phyloP scores from a whole-genome alignment of 2,329 filamentous ascomycete species.

The Leptographium procerum region DNA sequence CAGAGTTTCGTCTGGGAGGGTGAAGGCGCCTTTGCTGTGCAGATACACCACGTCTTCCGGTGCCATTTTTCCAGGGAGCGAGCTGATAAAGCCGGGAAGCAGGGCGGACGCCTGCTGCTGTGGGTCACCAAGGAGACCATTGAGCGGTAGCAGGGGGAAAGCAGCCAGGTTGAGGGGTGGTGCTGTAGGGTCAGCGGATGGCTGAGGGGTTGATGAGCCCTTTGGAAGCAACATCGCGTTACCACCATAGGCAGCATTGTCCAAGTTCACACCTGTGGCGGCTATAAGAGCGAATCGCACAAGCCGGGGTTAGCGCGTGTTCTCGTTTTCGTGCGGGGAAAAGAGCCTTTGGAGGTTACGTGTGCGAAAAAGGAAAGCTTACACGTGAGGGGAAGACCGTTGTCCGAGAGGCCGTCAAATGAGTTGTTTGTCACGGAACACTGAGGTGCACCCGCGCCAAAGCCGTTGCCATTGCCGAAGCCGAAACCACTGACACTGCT shows the following conservation, averaged over 20 bases:
- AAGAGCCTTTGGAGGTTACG: background rate
- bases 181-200: background rate
- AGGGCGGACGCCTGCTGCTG: conserved; percentile 26
- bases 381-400: background rate
- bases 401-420: background rate
- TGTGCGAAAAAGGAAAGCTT: background rate
- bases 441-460: conserved; percentile 2
- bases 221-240: conserved; percentile 9
- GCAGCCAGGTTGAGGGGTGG: conserved; percentile 4
- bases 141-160: conserved; percentile 12
- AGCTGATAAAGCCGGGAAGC: conserved; percentile 61
- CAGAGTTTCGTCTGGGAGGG: conserved; percentile 56
- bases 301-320: background rate
- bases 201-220: background rate
- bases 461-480: conserved; percentile 2
- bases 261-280: background rate
- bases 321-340: background rate
- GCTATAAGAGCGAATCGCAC: too few relatives aligned
- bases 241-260: background rate
- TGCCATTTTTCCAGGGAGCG: conserved; percentile 64
- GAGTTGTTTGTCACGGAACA: background rate
- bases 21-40: conserved; percentile 71
- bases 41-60: conserved; percentile 77
- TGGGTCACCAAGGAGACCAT: conserved; percentile 16
- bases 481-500: conserved; percentile 1